These are phyloP conservation scores for Hibiscus trionum DNA, from an alignment of 345 rosid genomes.

Conservation along the genomic window DNA sequence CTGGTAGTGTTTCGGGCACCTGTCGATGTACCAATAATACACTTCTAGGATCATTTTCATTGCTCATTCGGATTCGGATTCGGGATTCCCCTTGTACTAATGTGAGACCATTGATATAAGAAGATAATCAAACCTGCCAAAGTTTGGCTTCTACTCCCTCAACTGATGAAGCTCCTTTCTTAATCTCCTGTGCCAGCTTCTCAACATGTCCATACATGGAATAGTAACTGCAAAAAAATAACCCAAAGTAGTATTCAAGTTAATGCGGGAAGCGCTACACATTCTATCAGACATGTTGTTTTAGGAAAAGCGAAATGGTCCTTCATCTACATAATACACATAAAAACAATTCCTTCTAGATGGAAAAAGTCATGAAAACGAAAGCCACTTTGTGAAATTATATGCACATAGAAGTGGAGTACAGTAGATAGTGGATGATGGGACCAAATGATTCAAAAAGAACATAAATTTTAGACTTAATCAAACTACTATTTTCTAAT, in stretches of 20 bases:
- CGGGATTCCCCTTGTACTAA: too few species aligned
- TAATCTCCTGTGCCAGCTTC: constrained; percentile 59
- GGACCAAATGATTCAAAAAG: constrained; percentile 22
- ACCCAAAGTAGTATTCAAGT: background rate
- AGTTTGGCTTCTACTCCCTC: constrained; percentile 61
- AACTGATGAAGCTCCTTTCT: constrained; percentile 58
- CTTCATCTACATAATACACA: too few species aligned
- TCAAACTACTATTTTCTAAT: background rate
- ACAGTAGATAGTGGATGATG: constrained; percentile 21
- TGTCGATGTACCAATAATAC: background rate
- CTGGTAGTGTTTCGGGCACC: constrained; percentile 61
- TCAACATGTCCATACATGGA: constrained; percentile 74
- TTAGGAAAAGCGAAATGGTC: too few species aligned
- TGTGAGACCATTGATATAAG: background rate
- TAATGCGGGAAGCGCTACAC: too few species aligned
- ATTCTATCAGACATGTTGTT: too few species aligned
- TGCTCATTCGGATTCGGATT: too few species aligned
- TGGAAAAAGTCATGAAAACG: constrained; percentile 31
- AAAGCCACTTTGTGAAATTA: constrained; percentile 22
- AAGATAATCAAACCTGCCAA: constrained; percentile 48
- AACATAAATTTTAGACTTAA: too few species aligned
- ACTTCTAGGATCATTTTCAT: too few species aligned
- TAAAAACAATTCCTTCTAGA: too few species aligned
- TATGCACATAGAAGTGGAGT: background rate
- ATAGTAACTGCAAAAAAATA: constrained; percentile 40